Evolutionary conservation across 2,329 filamentous ascomycete species (phyloP), one percentile per base, ranked within the genome.

Genomic region (Penicillium sp.): DNA sequence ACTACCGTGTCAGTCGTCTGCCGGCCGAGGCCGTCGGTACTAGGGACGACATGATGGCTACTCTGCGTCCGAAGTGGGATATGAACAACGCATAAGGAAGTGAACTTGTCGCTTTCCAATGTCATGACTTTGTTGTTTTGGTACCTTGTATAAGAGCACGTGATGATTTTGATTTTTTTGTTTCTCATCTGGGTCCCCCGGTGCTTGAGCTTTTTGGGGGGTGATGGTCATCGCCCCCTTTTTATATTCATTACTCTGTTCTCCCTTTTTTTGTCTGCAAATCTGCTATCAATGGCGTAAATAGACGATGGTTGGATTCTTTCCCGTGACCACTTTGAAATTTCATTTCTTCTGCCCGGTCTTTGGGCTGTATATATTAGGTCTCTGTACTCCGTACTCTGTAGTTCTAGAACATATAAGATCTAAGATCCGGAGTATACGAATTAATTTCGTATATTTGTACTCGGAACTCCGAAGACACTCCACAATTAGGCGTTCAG

Each of bases 1-100:
- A 91, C 45, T 93, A 96, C 69, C 89, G 93, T 61, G 86, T 97
- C 63, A 94, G 90, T 71, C 87, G 90, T 49, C 83, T 97, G 60
- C 92, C 93, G 0, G 87, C 86, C 57, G 91, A 93, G 65, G 84
- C 88, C 43, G 90, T 96, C 57, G 93, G 92, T 63, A 92, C 90
- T 4, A 83, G 82, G 68, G 84, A 89, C 35, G 85, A 91, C 56
- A 75, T 93, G 72, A 76, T 79, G 57, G 76, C 75, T n/a, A 78
- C 86, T 63, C 75, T 88, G 70, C 77, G 77, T 66, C 86, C 86
- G 36, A 77, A 77, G 57, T 83, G 83, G 82, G 78, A 82, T 69
- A 76, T 86, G 75, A 59, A 60, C 52, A 71, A 67, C 67, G 65
- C 57, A 62, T 57, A 55, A 54, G 49, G 36, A 49, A 49, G 43